A percentile compares a stretch with the other conserved stretches of the same genome.
phyloP scores from a whole-genome alignment of 2,329 filamentous ascomycete genomes.

The Alternaria viburni region DNA sequence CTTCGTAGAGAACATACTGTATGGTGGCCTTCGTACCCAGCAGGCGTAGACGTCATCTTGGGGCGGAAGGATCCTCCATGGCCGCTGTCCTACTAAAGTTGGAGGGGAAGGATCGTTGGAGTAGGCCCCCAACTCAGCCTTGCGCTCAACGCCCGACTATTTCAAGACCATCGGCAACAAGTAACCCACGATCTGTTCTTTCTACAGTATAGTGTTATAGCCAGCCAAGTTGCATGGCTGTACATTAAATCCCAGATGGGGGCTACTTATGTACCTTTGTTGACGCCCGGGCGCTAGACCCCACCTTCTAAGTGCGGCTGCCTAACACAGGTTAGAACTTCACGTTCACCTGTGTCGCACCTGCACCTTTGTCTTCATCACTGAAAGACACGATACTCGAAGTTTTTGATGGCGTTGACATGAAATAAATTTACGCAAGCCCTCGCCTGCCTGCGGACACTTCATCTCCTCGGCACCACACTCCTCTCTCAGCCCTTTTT shows the following conservation, averaged over 20 bases:
- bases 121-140: neutral
- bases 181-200: too few relatives aligned
- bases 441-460: neutral
- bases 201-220: too few relatives aligned
- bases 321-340: neutral
- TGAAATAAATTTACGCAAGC: neutral
- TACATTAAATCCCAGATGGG: neutral
- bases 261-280: neutral
- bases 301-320: neutral
- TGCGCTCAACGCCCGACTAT: neutral
- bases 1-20: too few relatives aligned
- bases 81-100: too few relatives aligned
- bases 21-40: too few relatives aligned
- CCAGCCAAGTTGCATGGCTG: too few relatives aligned
- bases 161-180: neutral
- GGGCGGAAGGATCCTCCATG: too few relatives aligned
- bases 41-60: too few relatives aligned
- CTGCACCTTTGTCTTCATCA: neutral
- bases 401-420: neutral
- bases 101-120: neutral
- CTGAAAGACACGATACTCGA: neutral
- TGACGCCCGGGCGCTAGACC: neutral
- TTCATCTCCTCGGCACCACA: neutral
- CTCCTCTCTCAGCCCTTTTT: too few relatives aligned
- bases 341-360: neutral